Evolutionary conservation across 176 grass and related monocot genomes (phyloP), one percentile per base, ranked within the genome.

Genomic region (Juncus effusus): DNA sequence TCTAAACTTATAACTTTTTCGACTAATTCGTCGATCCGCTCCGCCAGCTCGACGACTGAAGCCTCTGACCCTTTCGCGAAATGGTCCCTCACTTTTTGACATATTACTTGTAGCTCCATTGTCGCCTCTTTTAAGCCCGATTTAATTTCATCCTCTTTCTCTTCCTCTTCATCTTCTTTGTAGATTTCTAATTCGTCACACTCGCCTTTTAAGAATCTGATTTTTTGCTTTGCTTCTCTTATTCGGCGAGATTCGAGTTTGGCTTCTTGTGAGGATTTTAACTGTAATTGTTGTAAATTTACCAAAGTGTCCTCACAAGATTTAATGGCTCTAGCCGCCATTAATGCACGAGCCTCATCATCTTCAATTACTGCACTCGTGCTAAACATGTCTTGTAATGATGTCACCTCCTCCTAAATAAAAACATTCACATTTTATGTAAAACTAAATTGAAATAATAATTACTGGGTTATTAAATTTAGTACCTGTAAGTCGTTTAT

Each of bases 231-330:
- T 16, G 82, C 82, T 47, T 84, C 77, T 38, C 38, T 75, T 44
- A 90, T 78, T 73, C 77, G 72, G 63, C n/a, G 61, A 19, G 84
- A 79, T 69, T 92, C 88, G 4, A 69, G 55, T 63, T 54, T 83
- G 13, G 80, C 54, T 63, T 97, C 82, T 79, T 89, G 63, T 37
- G 51, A 63, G 1, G 80, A 82, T 69, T 66, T 88, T 63, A 64
- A 88, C 54, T 84, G 75, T 16, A 83, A 76, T 55, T 79, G 47
- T 60, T 92, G 77, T 72, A 97, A 86, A 76, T 64, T 83, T 51
- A 86, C 59, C 47, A 89, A 78, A 7, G 85, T 91, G 60, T 89
- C 80, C 85, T 97, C 82, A 8, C 88, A 97, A 0, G 93, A 97
- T 74, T 89, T 56, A 60, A 97, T 74, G 75, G 88, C 85, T 47